Conservation (phyloP, 1,139 yeast genomes). For the Yamadazyma blattariae region DNA sequence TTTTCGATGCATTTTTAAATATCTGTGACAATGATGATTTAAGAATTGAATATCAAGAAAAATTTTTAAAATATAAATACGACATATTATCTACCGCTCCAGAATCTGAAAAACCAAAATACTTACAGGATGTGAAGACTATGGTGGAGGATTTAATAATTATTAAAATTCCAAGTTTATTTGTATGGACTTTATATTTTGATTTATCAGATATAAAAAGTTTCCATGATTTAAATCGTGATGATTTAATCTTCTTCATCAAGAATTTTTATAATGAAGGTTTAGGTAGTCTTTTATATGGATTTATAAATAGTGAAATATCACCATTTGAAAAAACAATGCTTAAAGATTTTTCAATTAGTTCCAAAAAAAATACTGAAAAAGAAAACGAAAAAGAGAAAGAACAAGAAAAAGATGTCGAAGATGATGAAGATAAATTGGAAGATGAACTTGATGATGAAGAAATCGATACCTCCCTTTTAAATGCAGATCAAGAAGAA, state of each 20-base stretch:
- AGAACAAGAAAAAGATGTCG: conserved; percentile 20
- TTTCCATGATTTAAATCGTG: conserved; percentile 48
- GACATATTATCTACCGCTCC: conserved; percentile 46
- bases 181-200: conserved; percentile 74
- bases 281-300: conserved; percentile 60
- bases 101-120: conserved; percentile 24
- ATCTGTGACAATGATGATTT: conserved; percentile 59
- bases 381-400: not conserved
- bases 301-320: conserved; percentile 61
- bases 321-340: conserved; percentile 52
- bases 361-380: too few relatives aligned
- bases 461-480: conserved; percentile 14
- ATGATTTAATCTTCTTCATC: conserved; percentile 48
- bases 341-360: conserved; percentile 10
- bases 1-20: conserved; percentile 59
- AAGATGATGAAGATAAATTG: conserved; percentile 10
- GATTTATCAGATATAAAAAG: conserved; percentile 69
- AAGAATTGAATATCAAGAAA: conserved; percentile 60
- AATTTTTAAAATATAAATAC: conserved; percentile 55
- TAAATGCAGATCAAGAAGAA: conserved; percentile 11
- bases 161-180: conserved; percentile 55
- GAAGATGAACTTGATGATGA: conserved; percentile 17
- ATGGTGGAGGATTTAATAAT: conserved; percentile 73
- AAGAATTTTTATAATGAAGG: conserved; percentile 60
- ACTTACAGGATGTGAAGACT: conserved; percentile 46